Conservation (phyloP, 257 asterid species). For the Solanum peruvianum region DNA sequence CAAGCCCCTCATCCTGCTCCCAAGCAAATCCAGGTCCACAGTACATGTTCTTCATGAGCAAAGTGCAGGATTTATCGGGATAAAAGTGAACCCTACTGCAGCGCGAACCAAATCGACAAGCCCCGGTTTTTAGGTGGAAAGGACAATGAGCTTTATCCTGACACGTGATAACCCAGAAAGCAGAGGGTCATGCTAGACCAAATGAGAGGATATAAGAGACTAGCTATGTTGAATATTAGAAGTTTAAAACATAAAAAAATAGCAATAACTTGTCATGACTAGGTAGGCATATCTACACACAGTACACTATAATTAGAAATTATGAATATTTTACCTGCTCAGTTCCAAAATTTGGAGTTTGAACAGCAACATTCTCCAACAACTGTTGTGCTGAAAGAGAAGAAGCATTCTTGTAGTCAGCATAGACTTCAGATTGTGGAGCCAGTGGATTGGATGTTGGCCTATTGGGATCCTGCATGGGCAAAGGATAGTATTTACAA, state of each 20-base stretch:
- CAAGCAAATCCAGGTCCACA: conserved; percentile 92
- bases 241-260: not conserved
- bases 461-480: conserved; percentile 60
- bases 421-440: conserved; percentile 73
- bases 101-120: conserved; percentile 85
- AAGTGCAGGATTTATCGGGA: conserved; percentile 89
- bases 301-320: not conserved
- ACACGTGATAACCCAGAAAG: conserved; percentile 21
- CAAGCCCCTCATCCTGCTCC: conserved; percentile 99
- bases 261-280: not conserved
- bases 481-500: not conserved
- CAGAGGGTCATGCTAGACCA: conserved; percentile 7
- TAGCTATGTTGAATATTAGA: not conserved
- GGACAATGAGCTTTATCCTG: conserved; percentile 99
- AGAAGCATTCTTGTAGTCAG: conserved; percentile 41
- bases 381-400: conserved; percentile 74
- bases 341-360: conserved; percentile 96
- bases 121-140: conserved; percentile 95
- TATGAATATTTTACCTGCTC: conserved; percentile 53
- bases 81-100: conserved; percentile 95
- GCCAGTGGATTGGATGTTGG: conserved; percentile 97
- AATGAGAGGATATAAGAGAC: not conserved
- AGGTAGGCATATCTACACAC: not conserved
- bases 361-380: conserved; percentile 74
- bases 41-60: conserved; percentile 91